Evolutionary conservation across 2,329 filamentous ascomycete genomes (phyloP), one percentile per base, ranked within the genome.

Genomic region (Zymoseptoria ardabiliae): DNA sequence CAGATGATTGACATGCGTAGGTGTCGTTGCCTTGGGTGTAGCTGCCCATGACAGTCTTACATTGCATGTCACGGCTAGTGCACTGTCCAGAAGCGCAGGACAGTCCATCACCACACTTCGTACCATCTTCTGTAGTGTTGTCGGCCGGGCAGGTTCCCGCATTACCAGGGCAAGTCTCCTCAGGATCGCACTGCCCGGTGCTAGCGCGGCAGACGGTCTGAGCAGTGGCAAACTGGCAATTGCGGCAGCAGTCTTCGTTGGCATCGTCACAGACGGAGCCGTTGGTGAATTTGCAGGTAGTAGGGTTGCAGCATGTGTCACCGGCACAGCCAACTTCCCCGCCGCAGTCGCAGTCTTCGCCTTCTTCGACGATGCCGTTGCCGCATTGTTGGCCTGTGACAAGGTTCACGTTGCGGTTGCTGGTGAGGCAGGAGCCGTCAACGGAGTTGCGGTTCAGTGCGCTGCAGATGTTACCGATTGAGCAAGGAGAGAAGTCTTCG

Each of bases 341-440:
- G 63, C 94, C 94, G 70, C 94, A 99, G 75, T 99, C 94, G 75
- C 94, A 99, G 56, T 99, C 89, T 75, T 99, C 94, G 63, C 91
- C 94, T 19, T 83, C 79, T 76, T 97, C 94, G 55, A 99, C 94
- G 65, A 99, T 97, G 57, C 94, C 94, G 74, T 99, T 99, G 59
- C 94, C 94, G 74, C 94, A 99, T 71, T 92, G 87, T 67, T 87
- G 88, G 57, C 88, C 90, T 0, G 86, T 88, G 66, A 96, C 90
- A 25, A 89, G 94, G 30, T 84, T 82, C 53, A 99, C 85, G 64
- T 89, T 86, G 66, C 84, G 85, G 78, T 99, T 99, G 73, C 90
- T 86, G n/a, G 85, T 87, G 50, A 99, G 78, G 73, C 94, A 99
- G 23, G 71, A 76, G 0, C 85, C 85, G 63, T 89, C 88, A 72